Evolutionary conservation across 805 yeast genomes (phyloP).

Genomic region (Candida berthetii): DNA sequence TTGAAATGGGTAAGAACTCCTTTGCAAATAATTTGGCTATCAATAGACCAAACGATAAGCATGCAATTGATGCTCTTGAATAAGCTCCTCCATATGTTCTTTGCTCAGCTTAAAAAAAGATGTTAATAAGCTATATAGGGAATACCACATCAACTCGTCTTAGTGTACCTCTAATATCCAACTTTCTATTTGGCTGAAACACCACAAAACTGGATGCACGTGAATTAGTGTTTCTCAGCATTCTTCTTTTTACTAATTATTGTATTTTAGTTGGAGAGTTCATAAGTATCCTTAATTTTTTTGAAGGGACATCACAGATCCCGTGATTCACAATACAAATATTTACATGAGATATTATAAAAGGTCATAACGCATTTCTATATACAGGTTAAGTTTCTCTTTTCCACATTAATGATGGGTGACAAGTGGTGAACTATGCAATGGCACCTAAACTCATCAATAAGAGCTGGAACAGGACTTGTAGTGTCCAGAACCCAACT

Average conservation of each 20-base stretch:
- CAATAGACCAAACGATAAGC: conserved; percentile 54
- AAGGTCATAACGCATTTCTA: too few relatives aligned
- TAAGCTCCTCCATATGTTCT: conserved; percentile 85
- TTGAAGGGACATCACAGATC: too few relatives aligned
- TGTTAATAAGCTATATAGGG: not conserved
- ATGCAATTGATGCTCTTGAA: conserved; percentile 63
- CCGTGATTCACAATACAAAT: too few relatives aligned
- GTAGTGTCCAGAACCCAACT: conserved; percentile 91
- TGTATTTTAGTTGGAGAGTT: too few relatives aligned
- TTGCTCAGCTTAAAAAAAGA: conserved; percentile 48
- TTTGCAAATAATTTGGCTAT: conserved; percentile 57
- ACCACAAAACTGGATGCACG: not conserved
- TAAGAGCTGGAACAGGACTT: conserved; percentile 72
- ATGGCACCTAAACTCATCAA: conserved; percentile 79
- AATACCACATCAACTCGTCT: not conserved
- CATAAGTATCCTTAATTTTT: too few relatives aligned
- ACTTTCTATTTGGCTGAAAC: not conserved
- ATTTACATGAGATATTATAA: too few relatives aligned
- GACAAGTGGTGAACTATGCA: conserved; percentile 29
- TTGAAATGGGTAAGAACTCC: conserved; percentile 63
- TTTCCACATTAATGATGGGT: not conserved
- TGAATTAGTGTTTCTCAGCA: not conserved
- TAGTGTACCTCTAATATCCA: conserved; percentile 7
- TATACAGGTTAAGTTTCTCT: too few relatives aligned
- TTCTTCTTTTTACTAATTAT: too few relatives aligned